phyloP scores from a whole-genome alignment of 129 eudicot genomes.

The Mikania micrantha region DNA sequence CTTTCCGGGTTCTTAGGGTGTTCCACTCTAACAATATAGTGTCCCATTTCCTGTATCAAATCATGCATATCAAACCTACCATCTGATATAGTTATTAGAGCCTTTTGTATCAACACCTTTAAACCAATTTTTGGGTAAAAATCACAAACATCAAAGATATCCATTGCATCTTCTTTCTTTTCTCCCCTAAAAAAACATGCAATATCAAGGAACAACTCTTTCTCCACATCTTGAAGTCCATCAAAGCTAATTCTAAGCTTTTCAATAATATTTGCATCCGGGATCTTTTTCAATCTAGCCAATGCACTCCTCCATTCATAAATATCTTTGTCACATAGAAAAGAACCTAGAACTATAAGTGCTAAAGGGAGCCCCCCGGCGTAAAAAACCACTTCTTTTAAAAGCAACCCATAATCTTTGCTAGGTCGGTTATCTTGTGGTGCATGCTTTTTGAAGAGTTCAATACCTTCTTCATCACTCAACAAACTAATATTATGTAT shows the following conservation, averaged over 20 bases:
- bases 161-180: background rate
- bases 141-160: slow-evolving; percentile 1
- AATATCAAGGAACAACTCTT: slow-evolving; percentile 4
- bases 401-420: background rate
- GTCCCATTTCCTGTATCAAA: slow-evolving; percentile 23
- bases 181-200: slow-evolving; percentile 5
- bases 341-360: background rate
- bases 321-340: background rate
- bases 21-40: slow-evolving; percentile 18
- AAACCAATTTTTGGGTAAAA: background rate
- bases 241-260: slow-evolving; percentile 3
- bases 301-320: slow-evolving; percentile 1
- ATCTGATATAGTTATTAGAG: background rate
- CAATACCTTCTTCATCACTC: background rate
- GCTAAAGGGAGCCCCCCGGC: background rate
- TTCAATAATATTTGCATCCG: background rate
- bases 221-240: background rate
- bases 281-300: slow-evolving; percentile 1
- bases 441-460: background rate
- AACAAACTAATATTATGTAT: slow-evolving; percentile 1
- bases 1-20: slow-evolving; percentile 8
- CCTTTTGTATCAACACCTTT: slow-evolving; percentile 1
- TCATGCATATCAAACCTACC: slow-evolving; percentile 6
- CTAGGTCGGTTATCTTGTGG: background rate
- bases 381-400: background rate